Base-by-base conservation (phyloP, 2,329 filamentous ascomycete species). In the Epichloe glyceriae region DNA sequence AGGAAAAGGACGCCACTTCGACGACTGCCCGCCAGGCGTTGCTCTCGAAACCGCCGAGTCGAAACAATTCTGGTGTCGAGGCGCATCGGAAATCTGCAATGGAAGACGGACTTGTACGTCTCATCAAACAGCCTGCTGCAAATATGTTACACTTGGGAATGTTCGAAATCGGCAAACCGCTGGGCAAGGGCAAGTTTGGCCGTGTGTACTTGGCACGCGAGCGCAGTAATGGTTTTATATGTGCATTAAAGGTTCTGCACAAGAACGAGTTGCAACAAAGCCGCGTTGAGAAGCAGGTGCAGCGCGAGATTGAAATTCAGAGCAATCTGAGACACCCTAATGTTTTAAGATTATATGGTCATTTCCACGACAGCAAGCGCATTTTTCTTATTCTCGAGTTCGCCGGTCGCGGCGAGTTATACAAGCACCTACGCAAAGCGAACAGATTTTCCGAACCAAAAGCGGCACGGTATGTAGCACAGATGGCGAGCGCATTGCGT, bases 131-230 rank as follows among this genome's bases (percentile, higher is more conserved):
- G 47, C 50, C 52, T 30, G n/a, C 37, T 3, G 39, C 52, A 3
- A 54, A 52, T 39, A 47, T 48, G 14, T 52, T 54, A 26, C 52
- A 54, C 14, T 40, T 54, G 11, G 82, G 82, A 59, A 85, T 86
- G 82, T 87, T 87, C 63, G 83, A 87, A 58, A 86, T 87, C 52
- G 83, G 83, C 41, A 83, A 83, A 56, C 81, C 83, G 1, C 69
- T 87, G 0, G 83, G 83, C 22, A 86, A 86, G 63, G 83, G 83
- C 52, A 86, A 86, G 58, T 86, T 86, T 59, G 83, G 83, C 1
- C 75, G 83, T 48, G 83, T 87, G 1, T 87, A 87, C 57, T 75
- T 87, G 12, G 83, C 82, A 44, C 79, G 82, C 49, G 81, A 86
- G 61, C 75, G 80, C 41, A 73, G 72, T 3, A 79, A 76, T 1